Base-by-base conservation (phyloP, 768 basidiomycete species). In the Trametes cinnabarina region DNA sequence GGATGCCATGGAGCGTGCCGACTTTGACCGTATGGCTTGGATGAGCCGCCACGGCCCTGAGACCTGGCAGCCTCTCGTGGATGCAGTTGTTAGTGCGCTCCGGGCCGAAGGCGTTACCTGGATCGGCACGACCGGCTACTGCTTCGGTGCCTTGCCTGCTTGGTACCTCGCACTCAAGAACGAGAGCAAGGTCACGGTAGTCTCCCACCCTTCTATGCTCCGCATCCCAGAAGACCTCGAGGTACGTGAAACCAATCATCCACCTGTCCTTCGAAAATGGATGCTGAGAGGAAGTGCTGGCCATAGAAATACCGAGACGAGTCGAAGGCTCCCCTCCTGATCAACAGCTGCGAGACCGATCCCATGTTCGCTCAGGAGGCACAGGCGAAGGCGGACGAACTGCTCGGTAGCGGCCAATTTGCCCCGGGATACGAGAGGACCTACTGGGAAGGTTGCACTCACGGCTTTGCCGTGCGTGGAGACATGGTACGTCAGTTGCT, bases 181-280 rank as follows among this genome's bases (percentile, higher is more conserved):
- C 51, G 41, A 67, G 30, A 70, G 76, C 62, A 64, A 76, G 17
- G 79, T 74, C 40, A 72, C 72, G 2, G 74, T 72, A 20, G 68
- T 78, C 40, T 55, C 76, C 1, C 83, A 84, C 63, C 83, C 83
- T 0, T 81, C 81, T 2, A 62, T 74, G 2, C 69, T 81, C 32
- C 30, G 72, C 22, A 51, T 75, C 26, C 73, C 75, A 4, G 65
- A 67, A 8, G 77, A 78, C 61, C 64, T 79, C 14, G 71, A 80
- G 63, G 73, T 72, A 51, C 23, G 62, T n/a, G n/a, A n/a, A n/a
- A n/a, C 9, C 14, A 2, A 11, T 15, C 20, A 1, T 15, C 22
- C 25, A 26, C 19, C 3, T 10, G 11, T 12, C 15, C 9, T 26
- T 10, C 25, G 3, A 19, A 4, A 46, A 25, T 3, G 19, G 12